Evolutionary conservation across 257 asterid species (phyloP), one percentile per base, ranked within the genome.

Genomic region (Knoxia roxburghii): DNA sequence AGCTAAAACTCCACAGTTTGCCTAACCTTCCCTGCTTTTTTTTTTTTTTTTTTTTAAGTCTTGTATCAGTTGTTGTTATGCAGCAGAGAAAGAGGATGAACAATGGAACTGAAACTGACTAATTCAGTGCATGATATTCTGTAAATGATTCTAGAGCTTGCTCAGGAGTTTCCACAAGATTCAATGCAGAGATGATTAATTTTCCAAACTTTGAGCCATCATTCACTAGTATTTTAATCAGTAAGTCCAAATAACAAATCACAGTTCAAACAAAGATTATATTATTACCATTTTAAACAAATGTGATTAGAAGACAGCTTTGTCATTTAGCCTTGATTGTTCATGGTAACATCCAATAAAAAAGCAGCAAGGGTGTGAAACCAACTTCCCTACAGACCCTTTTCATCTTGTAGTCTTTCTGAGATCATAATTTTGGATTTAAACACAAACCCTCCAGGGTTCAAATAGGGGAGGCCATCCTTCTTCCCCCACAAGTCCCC

Each of bases 381-480:
- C n/a, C n/a, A n/a, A 53, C 84, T 76, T 23, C 79, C 83, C 84
- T 75, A 85, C 77, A 83, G 53, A 68, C 79, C 76, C 76, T 50
- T 67, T 65, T 73, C 61, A 71, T 48, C 61, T 67, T 71, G 53
- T 8, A 78, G 77, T 77, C 87, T 63, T 75, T 69, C 78, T 29
- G 86, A 79, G 88, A 85, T 83, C 80, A 73, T 73, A 81, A 84
- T 79, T 82, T 82, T 85, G 84, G 84, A 79, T 70, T 62, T 57
- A 27, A 74, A 64, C 67, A 50, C 55, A 37, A 48, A 21, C 75
- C 73, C 64, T 17, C 46, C 67, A 52, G 66, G 67, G 50, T 77
- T 68, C 56, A 72, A 29, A 73, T 68, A 67, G 72, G 58, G 70
- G 39, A 11, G 8, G 39, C 20, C 50, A 27, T 49, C 21, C 37